Base-by-base conservation (phyloP, 495 filamentous ascomycete genomes). In the Penicillium arizonense region DNA sequence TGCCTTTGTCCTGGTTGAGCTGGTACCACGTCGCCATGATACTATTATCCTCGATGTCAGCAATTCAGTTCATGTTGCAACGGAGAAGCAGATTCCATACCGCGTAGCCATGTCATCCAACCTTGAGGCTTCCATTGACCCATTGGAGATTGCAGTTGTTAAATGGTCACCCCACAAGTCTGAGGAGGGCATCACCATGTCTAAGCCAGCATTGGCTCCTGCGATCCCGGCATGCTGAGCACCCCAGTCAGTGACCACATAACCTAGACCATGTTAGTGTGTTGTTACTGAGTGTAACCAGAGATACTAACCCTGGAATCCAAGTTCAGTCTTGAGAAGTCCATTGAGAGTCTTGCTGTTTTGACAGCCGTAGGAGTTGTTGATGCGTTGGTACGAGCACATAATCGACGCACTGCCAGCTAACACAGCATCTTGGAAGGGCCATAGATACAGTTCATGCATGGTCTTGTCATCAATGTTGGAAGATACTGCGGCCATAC, bases 11-110 rank as follows among this genome's bases (percentile, higher is more conserved):
- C 65, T 94, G 89, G 4, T 85, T 83, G 18, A 91, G 68, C 60
- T 91, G 86, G 68, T 91, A 95, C 89, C 89, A 94, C 0, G 89
- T 77, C 1, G 91, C 91, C 4, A 96, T 86, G 47, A 94, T 82
- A 24, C 91, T 82, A 49, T 10, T 9, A 36, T 1, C 13, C 24
- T 84, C 66, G 55, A 85, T 81, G 57, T 88, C 82, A 50, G 90
- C 77, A 55, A 87, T 88, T 44, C 55, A 23, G 4, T 23, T 36
- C 12, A 18, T 18, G 24, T 6, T 20, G 11, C 0, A 12, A 32
- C 3, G 12, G 9, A 13, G 3, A 13, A 1, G 14, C 0, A 43
- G 21, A 32, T 9, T 47, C 5, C 49, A 80, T 83, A 48, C 89
- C 77, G 24, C 77, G 59, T 73, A 14, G 59, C 73, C 83, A 86